Conservation (phyloP, 2,329 filamentous ascomycete species). For the Fusarium sulawesiense region DNA sequence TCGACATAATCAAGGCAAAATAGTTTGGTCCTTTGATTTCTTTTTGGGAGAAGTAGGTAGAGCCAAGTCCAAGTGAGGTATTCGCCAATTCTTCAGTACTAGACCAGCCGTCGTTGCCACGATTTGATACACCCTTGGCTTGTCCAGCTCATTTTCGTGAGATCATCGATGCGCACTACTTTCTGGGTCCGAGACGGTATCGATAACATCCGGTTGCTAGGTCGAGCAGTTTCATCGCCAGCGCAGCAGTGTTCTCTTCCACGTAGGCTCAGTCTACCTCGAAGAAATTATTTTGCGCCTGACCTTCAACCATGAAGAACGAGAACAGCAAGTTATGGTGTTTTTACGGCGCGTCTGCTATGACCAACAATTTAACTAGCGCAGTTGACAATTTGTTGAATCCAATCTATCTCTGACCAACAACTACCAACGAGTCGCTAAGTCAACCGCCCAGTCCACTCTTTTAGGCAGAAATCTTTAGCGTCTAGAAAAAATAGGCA, state of each 20-base stretch:
- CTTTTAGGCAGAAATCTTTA: not conserved
- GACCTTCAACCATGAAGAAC: no score
- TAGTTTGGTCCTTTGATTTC: fast-evolving
- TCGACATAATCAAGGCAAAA: not conserved
- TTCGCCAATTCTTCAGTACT: no score
- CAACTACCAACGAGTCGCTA: not conserved
- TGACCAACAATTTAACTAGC: no score
- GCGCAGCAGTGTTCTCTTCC: not conserved
- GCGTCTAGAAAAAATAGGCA: not conserved
- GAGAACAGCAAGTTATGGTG: no score
- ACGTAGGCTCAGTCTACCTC: not conserved
- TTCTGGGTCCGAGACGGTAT: not conserved
- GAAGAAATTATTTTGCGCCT: fast-evolving
- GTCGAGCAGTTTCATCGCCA: fast-evolving
- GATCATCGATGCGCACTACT: not conserved
- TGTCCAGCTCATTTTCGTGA: not conserved
- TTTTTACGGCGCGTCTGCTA: no score
- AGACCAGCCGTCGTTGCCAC: not conserved
- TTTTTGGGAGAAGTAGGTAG: not conserved
- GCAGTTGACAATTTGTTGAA: not conserved
- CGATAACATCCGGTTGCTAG: not conserved
- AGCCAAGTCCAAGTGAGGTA: fast-evolving
- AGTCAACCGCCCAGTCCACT: not conserved
- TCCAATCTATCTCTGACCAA: not conserved
- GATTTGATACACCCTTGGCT: not conserved